These are phyloP conservation scores for Gossypium sturtianum DNA, from an alignment of 345 rosid genomes.

Conservation along the genomic window DNA sequence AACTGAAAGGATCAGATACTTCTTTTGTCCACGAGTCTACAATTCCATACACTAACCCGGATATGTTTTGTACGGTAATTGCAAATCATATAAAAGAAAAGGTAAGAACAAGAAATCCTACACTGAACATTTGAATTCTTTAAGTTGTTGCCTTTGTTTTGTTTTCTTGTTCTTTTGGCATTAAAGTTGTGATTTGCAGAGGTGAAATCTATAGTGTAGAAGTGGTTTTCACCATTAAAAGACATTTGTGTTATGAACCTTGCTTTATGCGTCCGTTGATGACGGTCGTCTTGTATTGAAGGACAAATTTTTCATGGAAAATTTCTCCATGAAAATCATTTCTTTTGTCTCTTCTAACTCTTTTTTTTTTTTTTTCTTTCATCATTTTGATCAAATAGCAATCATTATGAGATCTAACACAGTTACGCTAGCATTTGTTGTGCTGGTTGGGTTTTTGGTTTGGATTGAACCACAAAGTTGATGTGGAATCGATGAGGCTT, in stretches of 20 bases:
- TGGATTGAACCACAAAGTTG: slow-evolving; percentile 23
- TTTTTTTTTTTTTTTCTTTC: background rate
- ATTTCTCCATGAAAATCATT: background rate
- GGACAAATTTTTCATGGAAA: background rate
- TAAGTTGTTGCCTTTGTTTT: slow-evolving; percentile 15
- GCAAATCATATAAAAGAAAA: slow-evolving; percentile 4
- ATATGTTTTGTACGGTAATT: too few species aligned
- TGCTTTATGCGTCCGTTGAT: background rate
- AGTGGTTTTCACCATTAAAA: slow-evolving; percentile 7
- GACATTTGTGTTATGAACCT: background rate
- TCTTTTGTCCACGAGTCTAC: slow-evolving; percentile 13
- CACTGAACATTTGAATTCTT: slow-evolving; percentile 11
- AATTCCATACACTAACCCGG: too few species aligned
- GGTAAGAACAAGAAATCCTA: background rate
- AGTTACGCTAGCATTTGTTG: slow-evolving; percentile 5
- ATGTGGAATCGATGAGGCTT: slow-evolving; percentile 33
- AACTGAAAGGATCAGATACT: slow-evolving; percentile 8
- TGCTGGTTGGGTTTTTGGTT: slow-evolving; percentile 24
- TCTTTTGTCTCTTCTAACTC: background rate
- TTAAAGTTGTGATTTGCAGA: slow-evolving; percentile 15
- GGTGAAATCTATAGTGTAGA: slow-evolving; percentile 28
- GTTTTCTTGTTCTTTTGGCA: background rate
- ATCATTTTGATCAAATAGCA: background rate
- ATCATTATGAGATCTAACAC: slow-evolving; percentile 16
- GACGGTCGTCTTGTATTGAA: background rate